phyloP scores from a whole-genome alignment of 2,329 filamentous ascomycete genomes.

The Penicillium corylophilum region DNA sequence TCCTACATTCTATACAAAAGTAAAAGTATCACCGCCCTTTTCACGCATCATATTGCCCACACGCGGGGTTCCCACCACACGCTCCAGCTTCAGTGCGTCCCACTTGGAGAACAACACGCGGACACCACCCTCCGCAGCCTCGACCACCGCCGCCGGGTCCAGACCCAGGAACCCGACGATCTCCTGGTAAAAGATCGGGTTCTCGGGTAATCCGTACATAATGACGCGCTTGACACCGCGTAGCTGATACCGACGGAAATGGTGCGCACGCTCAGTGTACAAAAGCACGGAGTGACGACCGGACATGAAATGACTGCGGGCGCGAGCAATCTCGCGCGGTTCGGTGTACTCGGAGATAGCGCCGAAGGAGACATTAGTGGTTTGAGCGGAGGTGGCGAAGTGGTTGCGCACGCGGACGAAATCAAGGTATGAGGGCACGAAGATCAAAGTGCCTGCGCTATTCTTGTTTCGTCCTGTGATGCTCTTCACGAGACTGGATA shows the following conservation, averaged over 20 bases:
- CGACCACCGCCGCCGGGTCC: slow-evolving; percentile 52
- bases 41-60: slow-evolving; percentile 82
- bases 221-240: slow-evolving; percentile 80
- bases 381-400: slow-evolving; percentile 68
- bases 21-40: slow-evolving; percentile 82
- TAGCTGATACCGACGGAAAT: slow-evolving; percentile 86
- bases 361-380: slow-evolving; percentile 67
- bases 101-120: slow-evolving; percentile 76
- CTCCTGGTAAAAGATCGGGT: slow-evolving; percentile 58
- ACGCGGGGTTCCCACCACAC: slow-evolving; percentile 78
- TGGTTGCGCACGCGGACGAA: slow-evolving; percentile 92
- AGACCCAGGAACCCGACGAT: slow-evolving; percentile 43
- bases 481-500: slow-evolving; percentile 71
- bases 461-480: slow-evolving; percentile 44
- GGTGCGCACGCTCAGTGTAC: slow-evolving; percentile 94
- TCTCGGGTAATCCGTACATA: slow-evolving; percentile 88
- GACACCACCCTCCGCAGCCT: slow-evolving; percentile 56
- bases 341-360: slow-evolving; percentile 86
- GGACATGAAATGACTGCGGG: slow-evolving; percentile 80
- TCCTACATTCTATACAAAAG: slow-evolving; percentile 67
- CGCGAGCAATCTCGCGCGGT: slow-evolving; percentile 73
- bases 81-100: slow-evolving; percentile 84
- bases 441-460: slow-evolving; percentile 73
- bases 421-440: slow-evolving; percentile 90
- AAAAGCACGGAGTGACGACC: slow-evolving; percentile 80